Evolutionary conservation across 345 rosid genomes (phyloP), one percentile per base, ranked within the genome.

Genomic region (Rubroshorea leprosula): DNA sequence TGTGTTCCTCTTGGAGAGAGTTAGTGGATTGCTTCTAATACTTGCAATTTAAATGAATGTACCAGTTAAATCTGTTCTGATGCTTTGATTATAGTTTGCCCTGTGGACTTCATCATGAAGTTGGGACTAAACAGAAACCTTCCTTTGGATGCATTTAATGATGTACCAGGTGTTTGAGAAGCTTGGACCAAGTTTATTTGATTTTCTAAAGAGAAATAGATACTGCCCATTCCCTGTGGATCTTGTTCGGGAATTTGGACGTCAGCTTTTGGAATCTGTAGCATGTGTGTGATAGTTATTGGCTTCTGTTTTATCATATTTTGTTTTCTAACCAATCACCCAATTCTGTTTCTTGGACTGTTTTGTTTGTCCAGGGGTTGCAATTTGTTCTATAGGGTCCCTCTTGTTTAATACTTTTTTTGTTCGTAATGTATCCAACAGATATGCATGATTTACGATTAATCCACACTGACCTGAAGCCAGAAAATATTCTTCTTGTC

Each of bases 151-250:
- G 79, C 69, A 83, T 80, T 78, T 68, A 75, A 80, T 84, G 91
- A 81, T 87, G 81, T 76, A 73, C 68, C 93, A 88, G 93, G 96
- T 88, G 46, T 85, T 85, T 75, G 96, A 88, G 93, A 88, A 75
- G 88, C 96, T 88, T 88, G 96, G 96, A 69, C 87, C 96, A 79
- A 88, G 96, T 74, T 79, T 88, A 77, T 88, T 76, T 82, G 96
- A 88, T 87, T 81, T 79, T 81, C 93, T 88, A 69, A 85, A 83
- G 84, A 88, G 81, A 83, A 85, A 88, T 83, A 88, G 81, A 81
- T 85, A 85, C 84, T 76, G 80, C 75, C 81, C 88, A 66, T 85
- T 88, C 83, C 96, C 90, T 66, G 81, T 85, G 81, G 88, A 83
- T 74, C 96, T 83, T 74, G 96, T 83, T 76, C 93, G 86, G 56